phyloP scores from a whole-genome alignment of 1,139 yeast species.

The Scheffersomyces parashehatae region DNA sequence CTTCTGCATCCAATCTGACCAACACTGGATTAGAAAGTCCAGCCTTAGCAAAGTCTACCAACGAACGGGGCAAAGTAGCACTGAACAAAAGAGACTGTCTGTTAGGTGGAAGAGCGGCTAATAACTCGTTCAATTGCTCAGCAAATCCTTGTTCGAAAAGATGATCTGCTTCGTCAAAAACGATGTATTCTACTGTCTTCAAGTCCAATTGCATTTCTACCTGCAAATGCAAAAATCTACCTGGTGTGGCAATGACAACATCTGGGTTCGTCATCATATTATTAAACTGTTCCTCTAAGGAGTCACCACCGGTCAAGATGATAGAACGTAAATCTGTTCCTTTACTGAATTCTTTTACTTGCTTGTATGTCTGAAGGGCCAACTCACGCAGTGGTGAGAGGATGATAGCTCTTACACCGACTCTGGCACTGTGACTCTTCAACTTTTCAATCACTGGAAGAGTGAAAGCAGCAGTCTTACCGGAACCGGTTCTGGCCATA shows the following conservation, averaged over 20 bases:
- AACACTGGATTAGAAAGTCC: conserved; percentile 90
- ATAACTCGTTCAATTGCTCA: conserved; percentile 86
- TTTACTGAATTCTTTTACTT: conserved; percentile 81
- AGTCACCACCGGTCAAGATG: conserved; percentile 93
- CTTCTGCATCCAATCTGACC: conserved; percentile 88
- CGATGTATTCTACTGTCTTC: conserved; percentile 81
- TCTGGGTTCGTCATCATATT: conserved; percentile 95
- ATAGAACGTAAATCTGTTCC: conserved; percentile 84
- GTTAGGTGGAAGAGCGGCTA: conserved; percentile 76
- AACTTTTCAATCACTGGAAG: conserved; percentile 87
- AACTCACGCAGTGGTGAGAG: conserved; percentile 92
- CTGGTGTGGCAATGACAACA: conserved; percentile 95
- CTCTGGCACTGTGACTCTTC: conserved; percentile 79
- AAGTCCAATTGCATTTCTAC: conserved; percentile 92
- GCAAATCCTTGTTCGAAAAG: conserved; percentile 97
- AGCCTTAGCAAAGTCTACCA: conserved; percentile 96
- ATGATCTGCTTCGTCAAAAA: conserved; percentile 98
- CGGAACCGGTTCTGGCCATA: conserved; percentile 99
- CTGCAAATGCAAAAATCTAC: conserved; percentile 91
- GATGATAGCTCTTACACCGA: conserved; percentile 87
- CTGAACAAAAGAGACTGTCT: conserved; percentile 90
- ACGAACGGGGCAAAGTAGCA: conserved; percentile 89
- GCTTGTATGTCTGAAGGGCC: conserved; percentile 89
- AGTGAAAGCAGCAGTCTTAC: conserved; percentile 98
- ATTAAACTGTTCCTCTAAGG: conserved; percentile 91